Evolutionary conservation across 2,329 filamentous ascomycete genomes (phyloP).

Genomic region (Sporothrix mexicana): DNA sequence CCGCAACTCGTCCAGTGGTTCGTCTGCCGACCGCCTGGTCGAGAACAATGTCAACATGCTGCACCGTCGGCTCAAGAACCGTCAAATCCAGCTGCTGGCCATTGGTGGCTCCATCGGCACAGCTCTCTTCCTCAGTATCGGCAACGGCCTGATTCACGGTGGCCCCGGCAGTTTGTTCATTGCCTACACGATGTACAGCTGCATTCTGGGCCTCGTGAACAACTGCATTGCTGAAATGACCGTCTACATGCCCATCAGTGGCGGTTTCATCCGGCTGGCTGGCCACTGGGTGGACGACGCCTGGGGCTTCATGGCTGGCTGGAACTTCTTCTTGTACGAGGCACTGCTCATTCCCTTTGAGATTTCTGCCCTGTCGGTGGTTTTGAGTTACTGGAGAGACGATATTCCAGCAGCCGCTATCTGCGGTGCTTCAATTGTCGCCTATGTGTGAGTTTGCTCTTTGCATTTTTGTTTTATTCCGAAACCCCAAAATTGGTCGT

Average conservation of each 20-base stretch:
- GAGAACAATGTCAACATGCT: slow-evolving; percentile 46
- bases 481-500: too few relatives aligned
- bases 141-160: slow-evolving; percentile 51
- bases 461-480: background rate
- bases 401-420: slow-evolving; percentile 57
- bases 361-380: slow-evolving; percentile 50
- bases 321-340: slow-evolving; percentile 53
- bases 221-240: slow-evolving; percentile 71
- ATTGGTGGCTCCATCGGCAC: slow-evolving; percentile 64
- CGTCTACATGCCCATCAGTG: slow-evolving; percentile 65
- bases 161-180: slow-evolving; percentile 54
- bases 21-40: slow-evolving; percentile 29
- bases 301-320: slow-evolving; percentile 61
- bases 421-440: slow-evolving; percentile 58
- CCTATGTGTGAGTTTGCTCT: slow-evolving; percentile 34
- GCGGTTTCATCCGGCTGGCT: slow-evolving; percentile 68
- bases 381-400: slow-evolving; percentile 54
- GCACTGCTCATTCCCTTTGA: slow-evolving; percentile 51
- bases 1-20: slow-evolving; percentile 15
- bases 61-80: slow-evolving; percentile 58
- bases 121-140: slow-evolving; percentile 67
- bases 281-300: slow-evolving; percentile 71
- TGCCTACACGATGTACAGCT: slow-evolving; percentile 62
- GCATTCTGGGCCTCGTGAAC: slow-evolving; percentile 65
- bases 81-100: slow-evolving; percentile 64